Percentiles rank a stretch among this genome's conserved stretches.
phyloP scores from a whole-genome alignment of 2,329 filamentous ascomycete species.

The Phaeophleospora eucalypticola region DNA sequence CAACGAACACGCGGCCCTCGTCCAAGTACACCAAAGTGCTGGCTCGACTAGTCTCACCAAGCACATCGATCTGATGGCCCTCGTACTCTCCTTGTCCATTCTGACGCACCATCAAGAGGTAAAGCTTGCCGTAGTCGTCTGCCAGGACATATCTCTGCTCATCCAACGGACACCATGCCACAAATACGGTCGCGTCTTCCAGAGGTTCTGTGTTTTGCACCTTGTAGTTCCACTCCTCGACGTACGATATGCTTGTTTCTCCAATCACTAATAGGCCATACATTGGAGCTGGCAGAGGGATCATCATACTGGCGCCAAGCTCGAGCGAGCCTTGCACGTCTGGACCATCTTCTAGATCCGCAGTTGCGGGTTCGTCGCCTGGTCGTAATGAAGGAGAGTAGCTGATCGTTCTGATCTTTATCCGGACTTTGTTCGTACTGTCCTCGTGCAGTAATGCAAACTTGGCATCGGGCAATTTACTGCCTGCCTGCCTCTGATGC shows the following conservation, averaged over 20 bases:
- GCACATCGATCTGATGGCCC: conserved; percentile 64
- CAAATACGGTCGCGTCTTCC: conserved; percentile 74
- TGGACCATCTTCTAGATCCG: conserved; percentile 50
- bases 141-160: conserved; percentile 78
- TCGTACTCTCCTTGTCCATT: conserved; percentile 62
- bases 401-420: conserved; percentile 54
- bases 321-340: conserved; percentile 51
- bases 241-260: conserved; percentile 73
- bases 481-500: conserved; percentile 45
- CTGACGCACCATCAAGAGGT: conserved; percentile 75
- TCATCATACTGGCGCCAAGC: conserved; percentile 57
- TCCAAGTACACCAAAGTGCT: conserved; percentile 75
- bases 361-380: conserved; percentile 45
- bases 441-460: conserved; percentile 65
- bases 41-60: conserved; percentile 70
- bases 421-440: conserved; percentile 50
- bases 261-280: conserved; percentile 47
- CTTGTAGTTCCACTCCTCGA: conserved; percentile 68
- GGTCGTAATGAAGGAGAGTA: conserved; percentile 45
- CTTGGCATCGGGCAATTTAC: conserved; percentile 50
- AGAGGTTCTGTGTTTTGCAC: conserved; percentile 62
- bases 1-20: conserved; percentile 71
- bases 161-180: conserved; percentile 86
- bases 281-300: conserved; percentile 56
- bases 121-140: conserved; percentile 84